Conservation (phyloP, 106 monocot species). For the Dioscorea dumetorum region DNA sequence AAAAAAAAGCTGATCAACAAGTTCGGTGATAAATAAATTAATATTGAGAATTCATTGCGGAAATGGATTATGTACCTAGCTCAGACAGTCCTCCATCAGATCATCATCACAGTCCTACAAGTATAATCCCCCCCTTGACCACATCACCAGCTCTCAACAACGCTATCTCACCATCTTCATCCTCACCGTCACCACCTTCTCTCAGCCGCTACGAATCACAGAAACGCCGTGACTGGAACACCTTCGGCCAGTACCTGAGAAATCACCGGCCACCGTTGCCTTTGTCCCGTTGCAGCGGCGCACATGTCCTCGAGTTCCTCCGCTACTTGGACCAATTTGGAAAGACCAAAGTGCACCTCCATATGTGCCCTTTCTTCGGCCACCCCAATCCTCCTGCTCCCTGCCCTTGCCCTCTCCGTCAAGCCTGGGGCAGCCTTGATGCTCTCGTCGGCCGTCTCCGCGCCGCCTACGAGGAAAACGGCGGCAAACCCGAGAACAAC, state of each 20-base stretch:
- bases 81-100: constrained; percentile 5
- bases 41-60: no score
- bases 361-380: constrained; percentile 57
- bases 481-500: constrained; percentile 47
- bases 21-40: no score
- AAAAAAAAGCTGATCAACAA: no score
- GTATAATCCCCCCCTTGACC: not conserved
- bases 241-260: constrained; percentile 47
- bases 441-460: constrained; percentile 57
- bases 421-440: constrained; percentile 58
- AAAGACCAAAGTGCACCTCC: constrained; percentile 64
- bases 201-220: constrained; percentile 58
- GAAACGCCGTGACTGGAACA: constrained; percentile 76
- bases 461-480: constrained; percentile 55
- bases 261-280: constrained; percentile 61
- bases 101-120: no score
- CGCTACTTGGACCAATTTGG: constrained; percentile 73
- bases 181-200: constrained; percentile 15
- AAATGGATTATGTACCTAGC: constrained; percentile 4
- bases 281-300: constrained; percentile 54
- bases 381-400: constrained; percentile 54
- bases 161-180: not conserved
- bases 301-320: constrained; percentile 69
- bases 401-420: constrained; percentile 61
- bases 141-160: not conserved